Evolutionary conservation across 352 stramenopile species (phyloP).

Genomic region (Plasmopara muralis): DNA sequence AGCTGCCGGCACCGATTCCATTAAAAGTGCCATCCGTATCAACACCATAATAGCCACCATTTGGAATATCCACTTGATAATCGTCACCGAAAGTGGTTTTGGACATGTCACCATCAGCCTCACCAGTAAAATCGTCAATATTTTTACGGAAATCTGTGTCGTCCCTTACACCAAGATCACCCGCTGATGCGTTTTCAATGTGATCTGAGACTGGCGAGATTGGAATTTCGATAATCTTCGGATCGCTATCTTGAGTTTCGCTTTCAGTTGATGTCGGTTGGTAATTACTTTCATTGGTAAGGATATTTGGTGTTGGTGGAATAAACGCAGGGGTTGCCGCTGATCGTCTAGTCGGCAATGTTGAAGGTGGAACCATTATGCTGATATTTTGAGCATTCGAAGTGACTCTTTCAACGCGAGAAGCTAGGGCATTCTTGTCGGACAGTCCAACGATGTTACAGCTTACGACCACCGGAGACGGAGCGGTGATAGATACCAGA

Average conservation of each 20-base stretch:
- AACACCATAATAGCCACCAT: slow-evolving; percentile 2
- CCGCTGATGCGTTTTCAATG: neutral
- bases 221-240: slow-evolving; percentile 1
- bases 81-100: slow-evolving; percentile 9
- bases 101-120: neutral
- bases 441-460: neutral
- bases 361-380: neutral
- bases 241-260: neutral
- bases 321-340: neutral
- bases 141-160: neutral
- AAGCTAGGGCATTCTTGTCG: neutral
- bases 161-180: neutral
- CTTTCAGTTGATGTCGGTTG: slow-evolving; percentile 1
- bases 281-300: neutral
- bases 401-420: neutral
- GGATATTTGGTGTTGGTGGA: neutral
- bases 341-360: neutral
- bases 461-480: neutral
- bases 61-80: slow-evolving; percentile 5
- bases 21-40: neutral
- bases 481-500: neutral
- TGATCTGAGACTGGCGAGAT: slow-evolving; percentile 4
- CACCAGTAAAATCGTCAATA: neutral
- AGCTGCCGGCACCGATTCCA: neutral
- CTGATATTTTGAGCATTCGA: neutral